These are phyloP conservation scores for Smallanthus sonchifolius DNA, from an alignment of 129 eudicot genomes.

Conservation along the genomic window DNA sequence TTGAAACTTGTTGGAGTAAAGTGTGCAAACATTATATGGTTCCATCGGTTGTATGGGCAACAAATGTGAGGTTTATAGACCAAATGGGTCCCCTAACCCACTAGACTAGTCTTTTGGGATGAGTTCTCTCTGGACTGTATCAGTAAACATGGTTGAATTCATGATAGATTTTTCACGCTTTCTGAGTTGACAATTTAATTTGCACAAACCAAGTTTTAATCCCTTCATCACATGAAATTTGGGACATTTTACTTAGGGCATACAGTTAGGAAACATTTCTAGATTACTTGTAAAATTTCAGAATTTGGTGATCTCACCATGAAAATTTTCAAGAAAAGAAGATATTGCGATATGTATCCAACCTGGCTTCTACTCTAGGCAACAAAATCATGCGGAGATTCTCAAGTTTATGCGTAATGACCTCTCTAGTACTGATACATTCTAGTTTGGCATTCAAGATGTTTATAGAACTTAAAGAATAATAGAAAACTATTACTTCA, in stretches of 20 bases:
- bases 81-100: no score
- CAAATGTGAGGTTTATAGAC: no score
- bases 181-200: no score
- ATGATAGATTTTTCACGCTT: no score
- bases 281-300: neutral
- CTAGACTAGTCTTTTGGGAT: no score
- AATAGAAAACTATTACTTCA: neutral
- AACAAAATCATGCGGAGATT: neutral
- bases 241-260: neutral
- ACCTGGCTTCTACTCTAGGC: neutral
- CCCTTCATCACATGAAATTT: neutral
- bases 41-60: no score
- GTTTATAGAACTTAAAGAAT: neutral
- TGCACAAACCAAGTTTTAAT: no score
- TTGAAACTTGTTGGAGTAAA: no score
- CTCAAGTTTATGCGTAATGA: conserved; percentile 2
- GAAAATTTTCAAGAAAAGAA: neutral
- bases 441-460: neutral
- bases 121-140: no score
- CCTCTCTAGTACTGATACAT: neutral
- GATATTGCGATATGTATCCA: neutral
- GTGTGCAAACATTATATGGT: no score
- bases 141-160: no score
- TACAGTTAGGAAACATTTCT: neutral
- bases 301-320: neutral